phyloP scores from a whole-genome alignment of 164 flowering plant genomes.

The Brasenia schreberi region DNA sequence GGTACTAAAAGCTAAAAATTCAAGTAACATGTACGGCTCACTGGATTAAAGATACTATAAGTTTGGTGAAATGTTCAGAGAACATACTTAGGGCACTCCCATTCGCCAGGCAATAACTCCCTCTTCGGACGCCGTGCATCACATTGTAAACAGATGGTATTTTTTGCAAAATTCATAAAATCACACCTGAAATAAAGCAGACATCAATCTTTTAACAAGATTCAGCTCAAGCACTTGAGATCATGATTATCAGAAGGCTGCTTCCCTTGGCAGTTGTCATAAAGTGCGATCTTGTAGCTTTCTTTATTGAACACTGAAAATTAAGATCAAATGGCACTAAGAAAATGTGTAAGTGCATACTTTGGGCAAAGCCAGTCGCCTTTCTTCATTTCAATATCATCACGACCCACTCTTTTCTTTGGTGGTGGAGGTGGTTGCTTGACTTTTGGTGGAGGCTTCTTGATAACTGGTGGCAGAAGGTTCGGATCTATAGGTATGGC shows the following conservation, averaged over 20 bases:
- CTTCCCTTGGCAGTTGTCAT: background rate
- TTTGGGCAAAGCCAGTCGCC: slow-evolving; percentile 98
- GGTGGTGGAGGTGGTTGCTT: slow-evolving; percentile 97
- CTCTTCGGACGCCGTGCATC: slow-evolving; percentile 97
- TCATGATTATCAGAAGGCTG: background rate
- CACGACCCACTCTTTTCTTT: slow-evolving; percentile 85
- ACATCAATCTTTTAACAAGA: background rate
- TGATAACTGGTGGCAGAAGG: slow-evolving; percentile 84
- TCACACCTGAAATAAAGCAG: slow-evolving; percentile 58
- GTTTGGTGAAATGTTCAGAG: background rate
- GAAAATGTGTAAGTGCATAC: slow-evolving; percentile 21
- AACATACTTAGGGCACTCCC: slow-evolving; percentile 96
- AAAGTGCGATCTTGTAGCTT: background rate
- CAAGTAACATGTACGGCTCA: too few species aligned
- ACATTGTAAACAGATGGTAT: slow-evolving; percentile 83
- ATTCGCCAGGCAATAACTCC: slow-evolving; percentile 96
- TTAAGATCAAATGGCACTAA: background rate
- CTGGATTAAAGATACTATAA: background rate
- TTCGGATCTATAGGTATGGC: slow-evolving; percentile 95
- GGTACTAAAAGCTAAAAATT: too few species aligned
- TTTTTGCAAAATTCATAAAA: slow-evolving; percentile 98
- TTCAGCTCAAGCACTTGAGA: background rate
- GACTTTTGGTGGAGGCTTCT: slow-evolving; percentile 88
- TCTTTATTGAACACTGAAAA: too few species aligned
- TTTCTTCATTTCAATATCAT: slow-evolving; percentile 96